Evolutionary conservation across 1,284 basidiomycete species (phyloP).

Genomic region (Apiotrichum sp.): DNA sequence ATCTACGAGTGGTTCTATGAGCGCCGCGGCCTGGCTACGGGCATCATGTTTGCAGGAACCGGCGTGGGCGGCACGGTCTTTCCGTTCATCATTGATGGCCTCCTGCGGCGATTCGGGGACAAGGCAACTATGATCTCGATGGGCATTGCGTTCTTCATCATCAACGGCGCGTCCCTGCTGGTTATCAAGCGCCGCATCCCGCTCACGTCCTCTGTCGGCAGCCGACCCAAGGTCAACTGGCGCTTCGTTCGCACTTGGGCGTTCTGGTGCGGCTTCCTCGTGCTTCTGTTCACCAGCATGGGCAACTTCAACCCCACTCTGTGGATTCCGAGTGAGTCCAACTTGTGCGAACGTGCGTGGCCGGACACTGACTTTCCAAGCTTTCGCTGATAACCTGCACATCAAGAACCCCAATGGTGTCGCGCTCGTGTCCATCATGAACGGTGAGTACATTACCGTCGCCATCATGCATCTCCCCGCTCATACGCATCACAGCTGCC

Average conservation of each 20-base stretch:
- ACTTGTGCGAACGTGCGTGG: neutral
- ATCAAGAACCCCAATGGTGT: slow-evolving; percentile 33
- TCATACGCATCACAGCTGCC: slow-evolving; percentile 18
- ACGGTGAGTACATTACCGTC: slow-evolving; percentile 22
- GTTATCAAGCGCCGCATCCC: slow-evolving; percentile 37
- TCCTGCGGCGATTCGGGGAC: slow-evolving; percentile 40
- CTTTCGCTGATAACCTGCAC: slow-evolving; percentile 36
- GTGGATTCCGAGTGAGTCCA: slow-evolving; percentile 38
- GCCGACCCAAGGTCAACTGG: slow-evolving; percentile 13
- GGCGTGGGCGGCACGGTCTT: slow-evolving; percentile 44
- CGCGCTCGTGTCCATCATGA: slow-evolving; percentile 43
- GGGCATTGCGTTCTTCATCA: slow-evolving; percentile 28
- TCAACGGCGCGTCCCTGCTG: slow-evolving; percentile 31
- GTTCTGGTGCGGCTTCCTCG: slow-evolving; percentile 25
- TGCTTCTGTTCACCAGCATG: slow-evolving; percentile 34
- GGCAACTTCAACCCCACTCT: slow-evolving; percentile 43
- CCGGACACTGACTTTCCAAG: slow-evolving; percentile 8
- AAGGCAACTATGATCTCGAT: slow-evolving; percentile 40
- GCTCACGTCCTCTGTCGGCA: too few relatives aligned
- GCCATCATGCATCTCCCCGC: slow-evolving; percentile 37
- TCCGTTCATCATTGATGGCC: slow-evolving; percentile 36
- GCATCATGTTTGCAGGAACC: slow-evolving; percentile 43
- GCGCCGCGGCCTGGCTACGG: slow-evolving; percentile 40
- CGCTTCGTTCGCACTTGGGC: slow-evolving; percentile 22
- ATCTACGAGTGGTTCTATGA: slow-evolving; percentile 44